A percentile compares a stretch with the other conserved stretches of the same genome.
Conservation (phyloP, 2,329 filamentous ascomycete species). For the Drechslera avenae region DNA sequence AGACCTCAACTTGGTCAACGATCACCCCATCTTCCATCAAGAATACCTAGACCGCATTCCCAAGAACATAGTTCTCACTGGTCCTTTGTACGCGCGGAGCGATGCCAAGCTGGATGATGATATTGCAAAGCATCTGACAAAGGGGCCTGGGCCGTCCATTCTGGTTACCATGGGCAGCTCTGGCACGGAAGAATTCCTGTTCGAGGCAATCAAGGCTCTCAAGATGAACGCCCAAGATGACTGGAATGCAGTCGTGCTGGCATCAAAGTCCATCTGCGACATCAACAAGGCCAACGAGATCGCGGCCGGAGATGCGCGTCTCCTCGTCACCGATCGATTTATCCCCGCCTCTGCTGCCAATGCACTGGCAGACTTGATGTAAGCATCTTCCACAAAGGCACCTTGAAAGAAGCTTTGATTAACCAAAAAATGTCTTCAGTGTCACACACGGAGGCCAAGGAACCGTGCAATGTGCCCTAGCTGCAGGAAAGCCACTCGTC, state of each 20-base stretch:
- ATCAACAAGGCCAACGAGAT: slow-evolving; percentile 31
- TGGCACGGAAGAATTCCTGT: slow-evolving; percentile 38
- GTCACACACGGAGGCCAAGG: slow-evolving; percentile 42
- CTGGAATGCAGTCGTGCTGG: slow-evolving; percentile 40
- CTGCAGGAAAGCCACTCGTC: slow-evolving; percentile 39
- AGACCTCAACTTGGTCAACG: slow-evolving; percentile 42
- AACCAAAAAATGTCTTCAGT: too few species aligned
- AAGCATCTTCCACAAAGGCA: too few species aligned
- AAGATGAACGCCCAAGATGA: slow-evolving; percentile 30
- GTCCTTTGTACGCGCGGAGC: slow-evolving; percentile 34
- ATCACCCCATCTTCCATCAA: slow-evolving; percentile 40
- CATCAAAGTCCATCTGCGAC: slow-evolving; percentile 40
- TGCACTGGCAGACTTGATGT: slow-evolving; percentile 33
- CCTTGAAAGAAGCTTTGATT: too few species aligned
- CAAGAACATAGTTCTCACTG: slow-evolving; percentile 39
- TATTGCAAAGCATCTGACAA: slow-evolving; percentile 33
- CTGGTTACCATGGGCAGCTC: slow-evolving; percentile 42
- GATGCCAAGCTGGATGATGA: slow-evolving; percentile 33
- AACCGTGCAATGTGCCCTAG: slow-evolving; percentile 40
- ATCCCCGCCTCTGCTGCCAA: slow-evolving; percentile 38
- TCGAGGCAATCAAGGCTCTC: slow-evolving; percentile 40
- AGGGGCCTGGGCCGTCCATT: slow-evolving; percentile 30
- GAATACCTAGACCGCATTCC: slow-evolving; percentile 39
- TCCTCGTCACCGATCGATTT: slow-evolving; percentile 40
- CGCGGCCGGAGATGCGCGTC: slow-evolving; percentile 31